Evolutionary conservation across 768 basidiomycete genomes (phyloP).

Genomic region (Rhodotorula diobovata): DNA sequence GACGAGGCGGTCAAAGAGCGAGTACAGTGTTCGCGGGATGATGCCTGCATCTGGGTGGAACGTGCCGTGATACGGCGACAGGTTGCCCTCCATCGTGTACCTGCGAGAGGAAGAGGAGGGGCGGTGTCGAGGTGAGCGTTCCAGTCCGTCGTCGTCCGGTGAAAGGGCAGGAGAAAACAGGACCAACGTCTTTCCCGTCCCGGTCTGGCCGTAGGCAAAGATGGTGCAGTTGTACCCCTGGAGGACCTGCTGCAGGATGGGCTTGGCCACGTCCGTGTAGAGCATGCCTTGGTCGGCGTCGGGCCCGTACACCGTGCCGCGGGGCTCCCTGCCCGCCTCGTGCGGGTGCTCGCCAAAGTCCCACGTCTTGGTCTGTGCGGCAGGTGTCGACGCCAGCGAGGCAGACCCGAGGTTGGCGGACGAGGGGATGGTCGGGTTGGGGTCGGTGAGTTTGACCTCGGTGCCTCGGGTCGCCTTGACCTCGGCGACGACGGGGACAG

Average conservation of each 20-base stretch:
- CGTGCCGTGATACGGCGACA: constrained; percentile 73
- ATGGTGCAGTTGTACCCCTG: constrained; percentile 87
- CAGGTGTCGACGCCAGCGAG: not conserved
- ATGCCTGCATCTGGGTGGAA: constrained; percentile 88
- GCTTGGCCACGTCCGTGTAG: constrained; percentile 86
- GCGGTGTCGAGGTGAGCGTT: no score
- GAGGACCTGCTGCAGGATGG: constrained; percentile 89
- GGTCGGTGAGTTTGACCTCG: constrained; percentile 33
- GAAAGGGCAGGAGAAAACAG: not conserved
- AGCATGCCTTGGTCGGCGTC: constrained; percentile 93
- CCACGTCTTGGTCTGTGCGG: constrained; percentile 56
- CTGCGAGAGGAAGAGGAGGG: constrained; percentile 45
- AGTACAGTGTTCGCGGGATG: constrained; percentile 88
- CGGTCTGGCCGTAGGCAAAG: constrained; percentile 97
- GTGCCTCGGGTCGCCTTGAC: constrained; percentile 34
- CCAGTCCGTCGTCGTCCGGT: constrained; percentile 22
- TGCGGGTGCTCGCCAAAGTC: constrained; percentile 63
- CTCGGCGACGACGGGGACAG: constrained; percentile 17
- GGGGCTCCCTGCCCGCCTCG: not conserved
- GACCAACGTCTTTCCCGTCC: constrained; percentile 94
- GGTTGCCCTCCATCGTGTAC: constrained; percentile 97
- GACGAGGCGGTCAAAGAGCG: constrained; percentile 83
- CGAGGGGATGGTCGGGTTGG: constrained; percentile 59
- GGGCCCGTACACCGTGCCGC: constrained; percentile 75
- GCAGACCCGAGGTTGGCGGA: constrained; percentile 7